Evolutionary conservation across 768 basidiomycete genomes (phyloP).

Genomic region (Leccinum ochraceum): DNA sequence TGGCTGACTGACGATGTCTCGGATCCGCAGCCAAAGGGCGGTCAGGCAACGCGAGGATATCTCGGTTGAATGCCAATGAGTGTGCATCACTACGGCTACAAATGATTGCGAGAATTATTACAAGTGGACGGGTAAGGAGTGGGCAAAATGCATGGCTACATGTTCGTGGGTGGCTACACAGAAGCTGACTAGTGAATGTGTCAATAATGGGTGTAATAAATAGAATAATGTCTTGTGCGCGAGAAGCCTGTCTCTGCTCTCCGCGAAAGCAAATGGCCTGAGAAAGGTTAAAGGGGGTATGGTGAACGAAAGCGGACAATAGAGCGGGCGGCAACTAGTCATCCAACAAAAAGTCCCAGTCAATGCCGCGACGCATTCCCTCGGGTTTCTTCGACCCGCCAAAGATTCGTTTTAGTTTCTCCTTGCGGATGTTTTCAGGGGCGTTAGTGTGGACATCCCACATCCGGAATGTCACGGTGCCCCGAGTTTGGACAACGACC

Average conservation of each 20-base stretch:
- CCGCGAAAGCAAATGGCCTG: conserved; percentile 7
- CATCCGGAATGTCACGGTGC: conserved; percentile 70
- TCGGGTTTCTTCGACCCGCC: conserved; percentile 55
- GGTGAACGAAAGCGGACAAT: conserved; percentile 16
- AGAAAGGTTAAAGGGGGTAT: conserved; percentile 4
- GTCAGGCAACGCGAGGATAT: not conserved
- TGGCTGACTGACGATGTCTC: not conserved
- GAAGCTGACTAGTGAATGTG: conserved; percentile 15
- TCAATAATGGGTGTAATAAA: conserved; percentile 18
- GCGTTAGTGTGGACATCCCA: conserved; percentile 72
- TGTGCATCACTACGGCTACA: conserved; percentile 28
- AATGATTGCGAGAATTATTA: conserved; percentile 20
- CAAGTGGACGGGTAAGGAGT: conserved; percentile 20
- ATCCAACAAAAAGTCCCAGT: conserved; percentile 82
- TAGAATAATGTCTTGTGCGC: conserved; percentile 13
- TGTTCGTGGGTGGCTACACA: conserved; percentile 24
- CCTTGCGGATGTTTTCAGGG: conserved; percentile 63
- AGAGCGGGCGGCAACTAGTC: conserved; percentile 41
- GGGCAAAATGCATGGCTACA: conserved; percentile 26
- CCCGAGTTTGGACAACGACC: conserved; percentile 61
- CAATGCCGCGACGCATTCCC: conserved; percentile 45
- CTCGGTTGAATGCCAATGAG: conserved; percentile 2
- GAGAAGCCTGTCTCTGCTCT: conserved; percentile 13
- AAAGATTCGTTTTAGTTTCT: conserved; percentile 64
- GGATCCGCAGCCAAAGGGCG: not conserved